Evolutionary conservation across 257 asterid genomes (phyloP).

Genomic region (Coffea canephora): DNA sequence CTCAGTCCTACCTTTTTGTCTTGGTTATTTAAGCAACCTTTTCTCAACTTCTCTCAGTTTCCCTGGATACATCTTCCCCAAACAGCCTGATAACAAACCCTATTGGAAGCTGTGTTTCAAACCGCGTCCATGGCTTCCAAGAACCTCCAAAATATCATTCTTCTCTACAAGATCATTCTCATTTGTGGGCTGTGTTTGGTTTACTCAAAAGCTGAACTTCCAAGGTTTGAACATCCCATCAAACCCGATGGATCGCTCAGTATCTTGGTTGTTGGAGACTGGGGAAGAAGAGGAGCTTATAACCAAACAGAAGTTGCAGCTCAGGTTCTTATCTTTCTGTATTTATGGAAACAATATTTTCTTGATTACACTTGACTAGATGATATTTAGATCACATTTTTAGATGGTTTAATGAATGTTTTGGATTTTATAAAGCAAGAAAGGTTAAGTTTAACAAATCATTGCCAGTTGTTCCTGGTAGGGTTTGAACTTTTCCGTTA

Average conservation of each 20-base stretch:
- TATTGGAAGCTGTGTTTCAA: neutral
- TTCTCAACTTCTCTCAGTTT: neutral
- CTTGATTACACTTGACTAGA: too few relatives aligned
- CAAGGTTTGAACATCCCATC: slow-evolving; percentile 19
- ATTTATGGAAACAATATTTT: too few relatives aligned
- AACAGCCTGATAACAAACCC: neutral
- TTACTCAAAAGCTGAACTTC: slow-evolving; percentile 9
- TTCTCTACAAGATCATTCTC: neutral
- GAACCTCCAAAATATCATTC: neutral
- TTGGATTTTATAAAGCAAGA: too few relatives aligned
- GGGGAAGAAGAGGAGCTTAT: slow-evolving; percentile 64
- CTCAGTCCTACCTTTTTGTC: neutral
- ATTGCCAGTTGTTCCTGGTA: neutral
- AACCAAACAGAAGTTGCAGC: slow-evolving; percentile 55
- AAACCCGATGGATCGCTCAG: slow-evolving; percentile 46
- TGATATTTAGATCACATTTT: too few relatives aligned
- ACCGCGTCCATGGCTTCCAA: neutral
- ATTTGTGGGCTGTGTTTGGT: neutral
- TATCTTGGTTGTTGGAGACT: slow-evolving; percentile 63
- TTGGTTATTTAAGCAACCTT: neutral
- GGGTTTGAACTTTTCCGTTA: neutral
- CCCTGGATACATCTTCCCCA: neutral
- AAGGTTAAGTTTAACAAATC: too few relatives aligned
- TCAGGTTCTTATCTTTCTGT: slow-evolving; percentile 35
- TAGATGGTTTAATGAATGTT: too few relatives aligned